These are phyloP conservation scores for Selaginella tamariscina DNA, from an alignment of 75 land plant genomes.

Conservation along the genomic window DNA sequence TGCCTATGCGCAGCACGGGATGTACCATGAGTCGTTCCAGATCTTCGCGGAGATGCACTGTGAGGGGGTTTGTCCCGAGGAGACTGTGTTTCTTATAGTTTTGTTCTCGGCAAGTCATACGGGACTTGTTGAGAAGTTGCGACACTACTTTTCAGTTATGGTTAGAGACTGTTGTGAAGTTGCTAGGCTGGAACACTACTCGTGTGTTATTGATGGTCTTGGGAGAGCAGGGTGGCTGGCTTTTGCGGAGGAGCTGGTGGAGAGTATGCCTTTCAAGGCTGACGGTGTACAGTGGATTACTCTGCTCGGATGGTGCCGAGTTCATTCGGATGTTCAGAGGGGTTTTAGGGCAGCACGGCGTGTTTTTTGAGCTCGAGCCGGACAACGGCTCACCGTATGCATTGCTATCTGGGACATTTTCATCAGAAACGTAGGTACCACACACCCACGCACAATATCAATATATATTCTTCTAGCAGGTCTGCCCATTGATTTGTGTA, in stretches of 20 bases:
- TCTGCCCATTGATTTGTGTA: too few species aligned
- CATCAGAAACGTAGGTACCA: too few species aligned
- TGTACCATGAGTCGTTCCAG: too few species aligned
- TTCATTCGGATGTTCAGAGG: slow-evolving; percentile 12
- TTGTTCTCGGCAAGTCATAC: too few species aligned
- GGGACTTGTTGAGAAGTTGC: slow-evolving; percentile 15
- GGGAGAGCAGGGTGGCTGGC: slow-evolving; percentile 19
- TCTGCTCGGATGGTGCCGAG: slow-evolving; percentile 17
- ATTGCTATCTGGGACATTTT: too few species aligned
- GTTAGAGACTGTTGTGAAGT: slow-evolving; percentile 13
- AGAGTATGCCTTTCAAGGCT: slow-evolving; percentile 18
- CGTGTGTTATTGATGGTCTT: slow-evolving; percentile 20
- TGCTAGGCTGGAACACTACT: slow-evolving; percentile 15
- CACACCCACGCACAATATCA: too few species aligned
- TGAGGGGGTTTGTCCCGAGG: too few species aligned
- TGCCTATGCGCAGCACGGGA: too few species aligned
- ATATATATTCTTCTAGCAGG: too few species aligned
- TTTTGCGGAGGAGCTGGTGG: slow-evolving; percentile 13
- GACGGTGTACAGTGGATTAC: slow-evolving; percentile 13
- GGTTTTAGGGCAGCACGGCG: slow-evolving; percentile 15
- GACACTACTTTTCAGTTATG: slow-evolving; percentile 14
- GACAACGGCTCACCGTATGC: slow-evolving; percentile 18
- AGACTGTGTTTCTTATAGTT: too few species aligned
- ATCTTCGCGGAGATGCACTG: too few species aligned
- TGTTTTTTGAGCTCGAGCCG: slow-evolving; percentile 16